Conservation (phyloP, 306 rosid genomes). For the Alnus rubra region DNA sequence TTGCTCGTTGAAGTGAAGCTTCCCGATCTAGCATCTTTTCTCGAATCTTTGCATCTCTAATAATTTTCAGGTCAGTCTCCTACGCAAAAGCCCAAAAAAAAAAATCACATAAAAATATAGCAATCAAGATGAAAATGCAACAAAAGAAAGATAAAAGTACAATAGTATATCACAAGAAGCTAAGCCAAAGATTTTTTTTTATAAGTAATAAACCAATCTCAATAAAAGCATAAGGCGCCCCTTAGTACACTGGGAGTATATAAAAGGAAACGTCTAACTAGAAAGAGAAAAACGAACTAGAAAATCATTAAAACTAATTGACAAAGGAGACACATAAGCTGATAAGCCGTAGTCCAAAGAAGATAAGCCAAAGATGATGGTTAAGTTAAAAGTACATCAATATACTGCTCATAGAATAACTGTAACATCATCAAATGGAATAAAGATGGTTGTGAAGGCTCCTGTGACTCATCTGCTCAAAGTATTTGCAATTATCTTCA, state of each 20-base stretch:
- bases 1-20: constrained; percentile 93
- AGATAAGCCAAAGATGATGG: background rate
- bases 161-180: background rate
- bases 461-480: background rate
- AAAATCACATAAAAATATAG: constrained; percentile 10
- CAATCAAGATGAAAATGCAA: constrained; percentile 1
- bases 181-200: background rate
- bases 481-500: background rate
- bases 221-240: no score
- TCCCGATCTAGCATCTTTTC: constrained; percentile 70
- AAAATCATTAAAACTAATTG: no score
- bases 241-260: no score
- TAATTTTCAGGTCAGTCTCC: constrained; percentile 64
- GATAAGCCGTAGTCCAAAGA: background rate
- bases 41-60: constrained; percentile 59
- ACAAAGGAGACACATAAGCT: no score
- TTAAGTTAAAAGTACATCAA: background rate
- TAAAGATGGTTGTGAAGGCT: background rate
- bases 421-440: background rate
- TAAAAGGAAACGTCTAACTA: no score
- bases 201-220: no score
- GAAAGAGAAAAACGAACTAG: no score
- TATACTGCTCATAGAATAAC: background rate
- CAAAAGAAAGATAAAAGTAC: constrained; percentile 2
- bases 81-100: constrained; percentile 28